phyloP scores from a whole-genome alignment of 2,329 filamentous ascomycete genomes.

The Teratosphaeria destructans region DNA sequence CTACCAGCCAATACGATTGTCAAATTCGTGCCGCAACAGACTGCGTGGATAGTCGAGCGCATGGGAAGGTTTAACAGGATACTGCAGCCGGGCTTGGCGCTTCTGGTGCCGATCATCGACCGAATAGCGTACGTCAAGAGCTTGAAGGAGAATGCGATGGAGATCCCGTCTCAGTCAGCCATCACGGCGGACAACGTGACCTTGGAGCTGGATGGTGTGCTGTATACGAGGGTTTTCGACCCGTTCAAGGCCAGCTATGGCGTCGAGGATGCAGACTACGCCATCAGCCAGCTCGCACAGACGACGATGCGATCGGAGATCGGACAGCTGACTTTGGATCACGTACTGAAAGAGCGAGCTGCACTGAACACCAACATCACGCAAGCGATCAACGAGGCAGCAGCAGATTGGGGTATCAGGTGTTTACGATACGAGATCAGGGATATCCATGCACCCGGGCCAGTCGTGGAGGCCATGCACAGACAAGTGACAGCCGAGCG shows the following conservation, averaged over 20 bases:
- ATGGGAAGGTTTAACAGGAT: constrained; percentile 98
- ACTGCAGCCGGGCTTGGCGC: constrained; percentile 78
- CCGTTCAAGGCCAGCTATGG: constrained; percentile 98
- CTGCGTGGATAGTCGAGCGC: constrained; percentile 97
- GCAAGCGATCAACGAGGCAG: constrained; percentile 96
- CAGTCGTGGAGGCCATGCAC: constrained; percentile 96
- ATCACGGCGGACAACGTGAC: constrained; percentile 99
- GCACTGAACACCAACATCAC: constrained; percentile 97
- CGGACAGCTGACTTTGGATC: constrained; percentile 88
- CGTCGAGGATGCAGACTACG: constrained; percentile 96
- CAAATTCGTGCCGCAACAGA: constrained; percentile 98
- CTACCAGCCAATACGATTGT: constrained; percentile 90
- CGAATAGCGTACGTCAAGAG: constrained; percentile 97
- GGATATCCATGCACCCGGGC: constrained; percentile 90
- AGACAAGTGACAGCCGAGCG: constrained; percentile 94
- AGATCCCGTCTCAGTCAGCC: constrained; percentile 94
- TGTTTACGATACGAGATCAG: constrained; percentile 96
- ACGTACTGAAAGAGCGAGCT: constrained; percentile 93
- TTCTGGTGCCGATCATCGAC: constrained; percentile 83
- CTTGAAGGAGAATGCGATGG: constrained; percentile 88
- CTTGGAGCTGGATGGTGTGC: constrained; percentile 84
- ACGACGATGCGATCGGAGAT: constrained; percentile 99
- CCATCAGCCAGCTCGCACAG: constrained; percentile 93
- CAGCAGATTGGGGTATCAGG: constrained; percentile 91
- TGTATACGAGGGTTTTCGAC: constrained; percentile 94